Percentiles rank a stretch among this genome's conserved stretches.
phyloP scores from a whole-genome alignment of 2,329 filamentous ascomycete genomes.

The Xylariaceae sp. region DNA sequence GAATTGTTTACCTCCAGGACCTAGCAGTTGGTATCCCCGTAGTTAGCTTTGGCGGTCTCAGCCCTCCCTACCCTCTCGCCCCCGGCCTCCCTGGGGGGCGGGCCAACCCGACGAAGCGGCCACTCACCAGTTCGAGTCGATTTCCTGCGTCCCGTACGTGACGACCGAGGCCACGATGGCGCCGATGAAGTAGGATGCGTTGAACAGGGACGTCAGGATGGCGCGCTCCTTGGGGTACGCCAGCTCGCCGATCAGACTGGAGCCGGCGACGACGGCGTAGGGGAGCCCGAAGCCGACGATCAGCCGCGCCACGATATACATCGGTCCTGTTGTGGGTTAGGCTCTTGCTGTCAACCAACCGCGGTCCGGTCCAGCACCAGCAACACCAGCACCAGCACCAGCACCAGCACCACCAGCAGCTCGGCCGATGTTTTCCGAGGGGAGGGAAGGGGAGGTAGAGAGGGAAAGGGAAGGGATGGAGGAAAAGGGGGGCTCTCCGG shows the following conservation, averaged over 20 bases:
- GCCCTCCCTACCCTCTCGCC: background rate
- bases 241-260: slow-evolving; percentile 51
- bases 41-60: slow-evolving; percentile 7
- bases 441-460: too few species aligned
- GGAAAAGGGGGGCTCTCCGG: too few species aligned
- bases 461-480: too few species aligned
- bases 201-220: slow-evolving; percentile 51
- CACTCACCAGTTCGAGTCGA: slow-evolving; percentile 22
- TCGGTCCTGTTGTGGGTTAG: slow-evolving; percentile 32
- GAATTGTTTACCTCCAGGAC: slow-evolving; percentile 26
- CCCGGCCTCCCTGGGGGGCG: too few species aligned
- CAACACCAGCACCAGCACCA: too few species aligned
- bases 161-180: slow-evolving; percentile 42
- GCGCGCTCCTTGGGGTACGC: slow-evolving; percentile 54
- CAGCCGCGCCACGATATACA: slow-evolving; percentile 54
- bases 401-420: too few species aligned
- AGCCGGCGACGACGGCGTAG: slow-evolving; percentile 51
- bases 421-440: too few species aligned
- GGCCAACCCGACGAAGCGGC: too few species aligned
- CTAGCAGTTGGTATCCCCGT: slow-evolving; percentile 5
- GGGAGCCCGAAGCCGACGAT: slow-evolving; percentile 56
- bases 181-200: slow-evolving; percentile 50
- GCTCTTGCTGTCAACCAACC: too few species aligned
- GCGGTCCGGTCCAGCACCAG: too few species aligned
- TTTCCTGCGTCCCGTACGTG: slow-evolving; percentile 35